phyloP scores from a whole-genome alignment of 129 eudicot species.

The Deinandra increscens region DNA sequence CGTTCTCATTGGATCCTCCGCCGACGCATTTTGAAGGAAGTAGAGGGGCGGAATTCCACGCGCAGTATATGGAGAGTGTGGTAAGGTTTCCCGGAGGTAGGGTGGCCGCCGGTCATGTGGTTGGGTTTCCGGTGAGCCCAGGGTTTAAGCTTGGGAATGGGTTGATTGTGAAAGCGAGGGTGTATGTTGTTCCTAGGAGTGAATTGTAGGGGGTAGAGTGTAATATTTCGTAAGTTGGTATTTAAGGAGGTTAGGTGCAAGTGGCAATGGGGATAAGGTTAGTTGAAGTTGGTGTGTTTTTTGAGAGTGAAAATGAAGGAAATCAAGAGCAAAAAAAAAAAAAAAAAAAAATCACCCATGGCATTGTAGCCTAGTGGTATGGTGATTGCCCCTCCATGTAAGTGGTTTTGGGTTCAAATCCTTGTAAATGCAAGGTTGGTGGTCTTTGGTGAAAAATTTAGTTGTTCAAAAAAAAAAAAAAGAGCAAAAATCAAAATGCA shows the following conservation, averaged over 20 bases:
- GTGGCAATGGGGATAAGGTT: not conserved
- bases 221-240: constrained; percentile 25
- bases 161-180: constrained; percentile 78
- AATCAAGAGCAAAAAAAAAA: too few relatives aligned
- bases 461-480: too few relatives aligned
- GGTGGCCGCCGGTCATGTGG: constrained; percentile 62
- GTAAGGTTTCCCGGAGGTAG: constrained; percentile 73
- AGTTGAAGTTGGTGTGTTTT: too few relatives aligned
- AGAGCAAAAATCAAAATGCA: too few relatives aligned
- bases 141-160: constrained; percentile 93
- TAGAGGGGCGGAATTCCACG: constrained; percentile 78
- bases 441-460: too few relatives aligned
- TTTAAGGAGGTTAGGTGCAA: constrained; percentile 4
- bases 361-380: too few relatives aligned
- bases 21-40: constrained; percentile 95
- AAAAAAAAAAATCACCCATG: too few relatives aligned
- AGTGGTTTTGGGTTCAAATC: too few relatives aligned
- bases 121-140: constrained; percentile 94
- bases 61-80: constrained; percentile 90
- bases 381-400: too few relatives aligned
- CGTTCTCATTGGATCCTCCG: constrained; percentile 78
- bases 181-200: constrained; percentile 80
- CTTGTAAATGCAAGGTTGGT: too few relatives aligned
- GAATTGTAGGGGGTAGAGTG: constrained; percentile 36
- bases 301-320: not conserved